phyloP scores from a whole-genome alignment of 2,329 filamentous ascomycete species.

The Phaeosphaeriaceae sp. region DNA sequence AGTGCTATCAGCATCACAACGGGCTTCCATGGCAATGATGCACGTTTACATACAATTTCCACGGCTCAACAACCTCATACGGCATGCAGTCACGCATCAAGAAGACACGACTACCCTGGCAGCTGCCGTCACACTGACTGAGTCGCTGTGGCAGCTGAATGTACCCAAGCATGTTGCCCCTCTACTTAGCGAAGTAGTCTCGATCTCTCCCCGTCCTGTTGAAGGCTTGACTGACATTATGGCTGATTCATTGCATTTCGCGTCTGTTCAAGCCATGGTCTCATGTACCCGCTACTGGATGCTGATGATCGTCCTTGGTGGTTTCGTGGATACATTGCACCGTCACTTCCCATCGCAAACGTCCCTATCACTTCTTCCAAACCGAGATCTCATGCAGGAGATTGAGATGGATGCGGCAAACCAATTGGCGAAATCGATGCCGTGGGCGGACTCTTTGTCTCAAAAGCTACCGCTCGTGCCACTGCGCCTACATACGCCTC shows the following conservation, averaged over 20 bases:
- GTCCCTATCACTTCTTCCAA: constrained; percentile 25
- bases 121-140: constrained; percentile 28
- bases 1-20: constrained; percentile 18
- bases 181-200: constrained; percentile 21
- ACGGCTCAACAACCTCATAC: constrained; percentile 28
- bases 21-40: constrained; percentile 36
- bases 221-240: constrained; percentile 29
- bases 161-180: constrained; percentile 21
- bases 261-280: constrained; percentile 29
- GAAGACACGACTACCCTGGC: constrained; percentile 25
- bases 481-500: constrained; percentile 35
- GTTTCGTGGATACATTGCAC: constrained; percentile 30
- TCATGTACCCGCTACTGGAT: constrained; percentile 39
- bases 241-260: constrained; percentile 24
- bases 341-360: constrained; percentile 27
- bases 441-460: constrained; percentile 28
- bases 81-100: constrained; percentile 26
- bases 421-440: constrained; percentile 27
- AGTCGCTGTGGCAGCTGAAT: constrained; percentile 28
- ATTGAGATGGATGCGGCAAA: constrained; percentile 29
- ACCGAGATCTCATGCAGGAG: constrained; percentile 13
- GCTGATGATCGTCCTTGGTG: constrained; percentile 30
- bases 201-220: constrained; percentile 13
- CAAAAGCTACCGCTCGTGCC: constrained; percentile 32
- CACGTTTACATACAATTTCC: constrained; percentile 38